Base-by-base conservation (phyloP, 75 land plant species). In the Pinus taeda region DNA sequence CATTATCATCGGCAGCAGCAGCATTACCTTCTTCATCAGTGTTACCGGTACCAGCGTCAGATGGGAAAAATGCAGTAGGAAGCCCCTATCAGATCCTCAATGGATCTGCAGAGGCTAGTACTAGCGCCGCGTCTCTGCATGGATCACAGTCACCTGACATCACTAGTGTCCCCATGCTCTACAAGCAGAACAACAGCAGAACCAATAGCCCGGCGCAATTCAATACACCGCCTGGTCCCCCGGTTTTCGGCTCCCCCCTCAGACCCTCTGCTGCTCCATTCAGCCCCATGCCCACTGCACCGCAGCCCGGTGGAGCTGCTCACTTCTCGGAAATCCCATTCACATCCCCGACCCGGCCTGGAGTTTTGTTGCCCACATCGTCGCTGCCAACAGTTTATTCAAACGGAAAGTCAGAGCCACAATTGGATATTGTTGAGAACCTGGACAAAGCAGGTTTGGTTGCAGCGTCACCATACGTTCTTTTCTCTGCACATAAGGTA, bases 401-500 rank as follows among this genome's bases (percentile, higher is more conserved):
- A 13, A 85, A 89, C 81, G 89, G 90, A 3, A 71, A 83, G 8
- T 22, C 60, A 14, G 90, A 79, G 79, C 74, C 81, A 45, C 85
- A 87, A 6, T 20, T 15, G 69, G 62, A 75, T 26, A 76, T 76
- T 22, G 74, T 80, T 79, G 78, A 71, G 56, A 69, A 72, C 45
- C 42, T 75, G 12, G 90, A 86, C 37, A 84, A 88, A 6, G 69
- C 81, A 13, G 45, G 45, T 22, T 59, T 79, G 78, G 75, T 59
- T 66, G 82, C 73, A 12, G 90, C 88, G 39, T 80, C 98, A 15
- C 86, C 98, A 4, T 85, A 88, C 78, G 93, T 97, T 55, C 62
- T 90, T 21, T 97, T 97, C 74, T 88, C 99, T 69, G 91, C 99
- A 76, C 94, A 88, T 74, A 88, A 85, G 96, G 99, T 97, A 90